phyloP scores from a whole-genome alignment of 2,329 filamentous ascomycete species.

The Pestalotiopsis sp. region DNA sequence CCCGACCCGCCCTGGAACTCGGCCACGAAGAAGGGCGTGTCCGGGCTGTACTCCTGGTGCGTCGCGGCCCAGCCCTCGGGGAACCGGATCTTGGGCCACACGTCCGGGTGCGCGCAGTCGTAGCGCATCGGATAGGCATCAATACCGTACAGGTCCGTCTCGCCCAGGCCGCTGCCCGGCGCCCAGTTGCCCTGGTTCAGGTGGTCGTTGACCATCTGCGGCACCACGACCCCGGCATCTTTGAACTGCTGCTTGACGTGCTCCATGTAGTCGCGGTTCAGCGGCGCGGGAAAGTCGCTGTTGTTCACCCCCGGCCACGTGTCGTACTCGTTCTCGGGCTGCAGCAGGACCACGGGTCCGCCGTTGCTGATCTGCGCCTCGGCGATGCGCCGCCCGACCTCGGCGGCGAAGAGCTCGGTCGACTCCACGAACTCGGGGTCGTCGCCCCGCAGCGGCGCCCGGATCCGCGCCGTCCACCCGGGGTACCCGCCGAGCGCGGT shows the following conservation, averaged over 20 bases:
- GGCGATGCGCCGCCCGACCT: conserved; percentile 69
- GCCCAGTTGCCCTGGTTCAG: conserved; percentile 57
- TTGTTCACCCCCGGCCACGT: conserved; percentile 69
- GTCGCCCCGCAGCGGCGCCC: conserved; percentile 64
- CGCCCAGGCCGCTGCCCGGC: not conserved
- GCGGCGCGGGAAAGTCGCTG: conserved; percentile 61
- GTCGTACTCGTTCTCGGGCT: conserved; percentile 82
- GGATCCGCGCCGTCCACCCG: conserved; percentile 73
- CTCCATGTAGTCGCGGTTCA: conserved; percentile 65
- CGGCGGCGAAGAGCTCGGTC: conserved; percentile 62
- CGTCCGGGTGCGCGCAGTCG: conserved; percentile 39
- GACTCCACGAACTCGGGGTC: conserved; percentile 64
- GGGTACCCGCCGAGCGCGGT: conserved; percentile 74
- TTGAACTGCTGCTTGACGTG: conserved; percentile 69
- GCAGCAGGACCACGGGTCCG: conserved; percentile 76
- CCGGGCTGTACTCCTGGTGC: conserved; percentile 50
- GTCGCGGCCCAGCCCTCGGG: conserved; percentile 60
- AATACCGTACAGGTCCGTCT: conserved; percentile 1
- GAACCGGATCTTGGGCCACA: conserved; percentile 60
- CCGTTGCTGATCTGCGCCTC: conserved; percentile 81
- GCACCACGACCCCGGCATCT: conserved; percentile 34
- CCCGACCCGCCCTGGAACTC: conserved; percentile 64
- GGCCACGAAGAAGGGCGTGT: conserved; percentile 55
- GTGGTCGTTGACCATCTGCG: conserved; percentile 63
- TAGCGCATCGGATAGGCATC: conserved; percentile 3